Evolutionary conservation across 257 asterid species (phyloP), one percentile per base, ranked within the genome.

Genomic region (Scutellaria baicalensis): DNA sequence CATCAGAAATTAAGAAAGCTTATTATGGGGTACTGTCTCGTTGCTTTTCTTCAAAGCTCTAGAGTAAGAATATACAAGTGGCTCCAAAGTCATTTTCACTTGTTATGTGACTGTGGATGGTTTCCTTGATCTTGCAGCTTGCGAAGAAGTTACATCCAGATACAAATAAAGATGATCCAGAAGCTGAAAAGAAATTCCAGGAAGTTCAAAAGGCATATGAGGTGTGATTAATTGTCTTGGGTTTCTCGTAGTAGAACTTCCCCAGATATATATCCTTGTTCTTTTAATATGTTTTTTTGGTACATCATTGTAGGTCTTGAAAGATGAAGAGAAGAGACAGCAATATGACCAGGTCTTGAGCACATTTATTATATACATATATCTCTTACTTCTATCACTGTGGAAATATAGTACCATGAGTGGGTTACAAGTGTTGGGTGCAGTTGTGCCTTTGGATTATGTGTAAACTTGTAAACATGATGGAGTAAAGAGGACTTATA

Each of bases 141-240:
- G 97, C 97, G 16, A 91, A 91, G 79, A 82, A 76, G 80, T 79
- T 91, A 67, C 97, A 91, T 66, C 97, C 97, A 45, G 97, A 91
- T 77, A 86, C 88, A 64, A 91, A 91, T 74, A 91, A 91, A 82
- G 93, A 85, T 7, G 96, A 91, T 56, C 95, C 93, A 39, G 95
- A 87, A 75, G 90, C 97, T 66, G 86, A 82, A 64, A 75, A 72
- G 60, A 89, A 89, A 74, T 91, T 91, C 75, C 96, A 89, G 72
- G 93, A 89, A 79, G 86, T 91, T 69, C 91, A 86, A 78, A 88
- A 82, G 84, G 96, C 96, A 16, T 89, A 91, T 69, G 96, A 89
- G 95, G 96, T 87, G 71, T 61, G 45, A 35, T 31, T 23, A 58
- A 50, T 43, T 31, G 50, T 48, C 35, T 47, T 11, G 38, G 11